Evolutionary conservation across 768 basidiomycete genomes (phyloP).

Genomic region (Goffeauzyma gilvescens): DNA sequence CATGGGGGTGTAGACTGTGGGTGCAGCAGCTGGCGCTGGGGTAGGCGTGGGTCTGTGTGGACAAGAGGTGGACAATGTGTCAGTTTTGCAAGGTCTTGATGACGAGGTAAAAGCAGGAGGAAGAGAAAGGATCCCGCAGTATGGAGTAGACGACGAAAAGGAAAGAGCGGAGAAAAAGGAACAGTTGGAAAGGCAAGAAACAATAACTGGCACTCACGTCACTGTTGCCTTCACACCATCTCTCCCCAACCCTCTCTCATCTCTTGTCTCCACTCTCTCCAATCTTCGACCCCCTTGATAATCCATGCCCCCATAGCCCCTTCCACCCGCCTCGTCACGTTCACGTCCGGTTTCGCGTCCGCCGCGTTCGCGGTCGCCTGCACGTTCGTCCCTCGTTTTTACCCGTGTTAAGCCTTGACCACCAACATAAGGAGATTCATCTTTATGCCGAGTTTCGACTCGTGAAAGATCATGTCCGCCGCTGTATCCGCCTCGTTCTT

Average conservation of each 20-base stretch:
- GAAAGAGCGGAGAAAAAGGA: no score
- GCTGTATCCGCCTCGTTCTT: background rate
- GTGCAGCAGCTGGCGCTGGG: constrained; percentile 9
- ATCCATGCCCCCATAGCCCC: constrained; percentile 1
- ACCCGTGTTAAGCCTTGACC: constrained; percentile 7
- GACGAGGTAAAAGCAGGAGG: background rate
- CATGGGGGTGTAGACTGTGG: constrained; percentile 11
- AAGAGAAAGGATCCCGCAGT: background rate
- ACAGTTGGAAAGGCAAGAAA: no score
- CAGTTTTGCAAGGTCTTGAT: background rate
- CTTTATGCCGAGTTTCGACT: constrained; percentile 2
- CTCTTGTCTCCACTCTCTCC: constrained; percentile 5
- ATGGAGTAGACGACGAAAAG: background rate
- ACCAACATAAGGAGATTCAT: constrained; percentile 1
- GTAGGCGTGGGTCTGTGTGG: constrained; percentile 7
- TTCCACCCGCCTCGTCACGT: no score
- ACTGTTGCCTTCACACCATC: background rate
- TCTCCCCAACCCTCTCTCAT: background rate
- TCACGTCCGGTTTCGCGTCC: no score
- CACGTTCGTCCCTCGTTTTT: constrained; percentile 6
- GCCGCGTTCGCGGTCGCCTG: no score
- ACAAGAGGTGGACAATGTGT: background rate
- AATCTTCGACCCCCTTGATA: constrained; percentile 5
- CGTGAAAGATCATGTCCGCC: background rate
- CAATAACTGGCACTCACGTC: no score